Evolutionary conservation across 805 yeast species (phyloP).

Genomic region (Wickerhamiella allomyrinae): DNA sequence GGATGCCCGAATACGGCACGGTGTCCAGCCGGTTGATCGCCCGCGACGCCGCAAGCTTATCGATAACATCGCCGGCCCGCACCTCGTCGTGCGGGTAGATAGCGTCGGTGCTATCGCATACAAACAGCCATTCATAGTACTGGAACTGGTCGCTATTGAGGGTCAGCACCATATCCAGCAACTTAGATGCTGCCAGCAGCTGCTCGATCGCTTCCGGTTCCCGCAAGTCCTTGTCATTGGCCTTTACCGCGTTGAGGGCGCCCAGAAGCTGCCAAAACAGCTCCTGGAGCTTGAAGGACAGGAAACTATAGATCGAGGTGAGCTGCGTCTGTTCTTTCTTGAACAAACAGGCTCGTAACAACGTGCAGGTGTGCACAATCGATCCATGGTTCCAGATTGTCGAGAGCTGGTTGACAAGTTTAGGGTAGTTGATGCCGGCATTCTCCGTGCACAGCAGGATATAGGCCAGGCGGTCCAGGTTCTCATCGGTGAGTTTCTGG

Average conservation of each 20-base stretch:
- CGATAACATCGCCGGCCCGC: constrained; percentile 31
- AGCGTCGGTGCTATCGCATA: constrained; percentile 52
- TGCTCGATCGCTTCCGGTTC: constrained; percentile 3
- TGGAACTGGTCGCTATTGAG: constrained; percentile 66
- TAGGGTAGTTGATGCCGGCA: constrained; percentile 10
- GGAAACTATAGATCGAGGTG: constrained; percentile 50
- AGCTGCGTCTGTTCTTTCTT: constrained; percentile 51
- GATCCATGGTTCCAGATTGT: constrained; percentile 32
- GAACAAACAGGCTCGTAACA: constrained; percentile 52
- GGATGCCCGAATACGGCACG: constrained; percentile 3
- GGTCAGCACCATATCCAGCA: constrained; percentile 59
- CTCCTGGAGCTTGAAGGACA: constrained; percentile 46
- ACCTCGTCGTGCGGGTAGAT: constrained; percentile 27
- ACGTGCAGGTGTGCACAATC: constrained; percentile 32
- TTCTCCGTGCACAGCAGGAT: constrained; percentile 46
- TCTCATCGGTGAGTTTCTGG: constrained; percentile 41
- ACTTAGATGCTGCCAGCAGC: constrained; percentile 41
- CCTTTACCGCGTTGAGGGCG: constrained; percentile 13
- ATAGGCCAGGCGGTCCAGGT: constrained; percentile 50
- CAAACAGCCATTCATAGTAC: constrained; percentile 71
- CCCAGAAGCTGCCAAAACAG: constrained; percentile 31
- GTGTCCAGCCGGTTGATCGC: constrained; percentile 23
- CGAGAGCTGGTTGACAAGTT: constrained; percentile 16
- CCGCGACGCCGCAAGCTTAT: constrained; percentile 27
- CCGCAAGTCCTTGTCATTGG: constrained; percentile 8